These are phyloP conservation scores for Pseudocercospora fijiensis DNA, from an alignment of 2,329 filamentous ascomycete species.

Conservation along the genomic window DNA sequence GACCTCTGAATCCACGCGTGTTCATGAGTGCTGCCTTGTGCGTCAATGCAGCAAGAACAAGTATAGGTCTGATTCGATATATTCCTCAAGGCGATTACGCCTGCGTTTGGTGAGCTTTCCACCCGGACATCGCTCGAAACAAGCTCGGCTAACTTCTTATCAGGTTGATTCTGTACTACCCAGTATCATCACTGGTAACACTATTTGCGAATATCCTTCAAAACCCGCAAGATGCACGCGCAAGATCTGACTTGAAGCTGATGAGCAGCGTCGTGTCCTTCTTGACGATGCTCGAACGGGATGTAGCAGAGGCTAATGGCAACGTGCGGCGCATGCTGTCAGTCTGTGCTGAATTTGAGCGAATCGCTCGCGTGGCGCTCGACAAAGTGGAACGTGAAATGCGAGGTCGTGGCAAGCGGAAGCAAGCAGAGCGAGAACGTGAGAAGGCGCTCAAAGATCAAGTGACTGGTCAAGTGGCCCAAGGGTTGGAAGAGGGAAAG, in stretches of 20 bases:
- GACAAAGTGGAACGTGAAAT: constrained; percentile 89
- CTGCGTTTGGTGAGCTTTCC: constrained; percentile 76
- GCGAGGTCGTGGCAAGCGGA: constrained; percentile 77
- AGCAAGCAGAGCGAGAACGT: constrained; percentile 60
- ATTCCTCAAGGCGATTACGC: constrained; percentile 92
- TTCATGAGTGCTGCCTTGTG: constrained; percentile 92
- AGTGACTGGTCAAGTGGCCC: constrained; percentile 24
- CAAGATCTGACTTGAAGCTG: constrained; percentile 81
- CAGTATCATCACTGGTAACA: constrained; percentile 90
- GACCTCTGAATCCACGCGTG: constrained; percentile 86
- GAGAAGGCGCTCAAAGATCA: constrained; percentile 33
- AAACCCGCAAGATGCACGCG: constrained; percentile 85
- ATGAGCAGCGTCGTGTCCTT: constrained; percentile 95
- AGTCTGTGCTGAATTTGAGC: constrained; percentile 93
- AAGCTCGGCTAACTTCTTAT: neutral
- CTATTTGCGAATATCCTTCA: constrained; percentile 95
- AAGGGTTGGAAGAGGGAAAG: constrained; percentile 37
- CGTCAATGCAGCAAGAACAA: constrained; percentile 86
- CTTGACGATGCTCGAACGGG: constrained; percentile 80
- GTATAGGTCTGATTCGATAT: constrained; percentile 91
- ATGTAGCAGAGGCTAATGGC: constrained; percentile 61
- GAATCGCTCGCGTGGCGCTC: constrained; percentile 85
- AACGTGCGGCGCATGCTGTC: constrained; percentile 91
- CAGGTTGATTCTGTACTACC: constrained; percentile 91
- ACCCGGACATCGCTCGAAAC: neutral